Evolutionary conservation across 805 yeast species (phyloP).

Genomic region (Schizosaccharomyces japonicus): DNA sequence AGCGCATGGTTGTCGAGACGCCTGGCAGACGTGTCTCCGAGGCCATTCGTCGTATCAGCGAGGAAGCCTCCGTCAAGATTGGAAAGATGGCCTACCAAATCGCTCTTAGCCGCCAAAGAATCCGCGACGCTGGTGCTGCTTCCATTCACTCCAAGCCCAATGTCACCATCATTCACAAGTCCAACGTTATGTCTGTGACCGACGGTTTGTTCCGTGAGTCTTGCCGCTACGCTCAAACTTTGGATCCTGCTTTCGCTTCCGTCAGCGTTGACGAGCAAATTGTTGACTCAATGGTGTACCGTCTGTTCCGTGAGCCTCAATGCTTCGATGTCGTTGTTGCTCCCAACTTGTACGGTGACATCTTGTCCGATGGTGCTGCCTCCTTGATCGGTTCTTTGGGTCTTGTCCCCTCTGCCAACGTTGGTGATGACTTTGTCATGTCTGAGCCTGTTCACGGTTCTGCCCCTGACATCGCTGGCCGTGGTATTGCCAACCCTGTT

Average conservation of each 20-base stretch:
- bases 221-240: conserved; percentile 29
- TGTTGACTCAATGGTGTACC: conserved; percentile 96
- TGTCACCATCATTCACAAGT: conserved; percentile 85
- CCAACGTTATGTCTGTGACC: conserved; percentile 73
- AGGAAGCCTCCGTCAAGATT: conserved; percentile 61
- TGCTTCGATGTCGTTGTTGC: conserved; percentile 95
- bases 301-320: conserved; percentile 95
- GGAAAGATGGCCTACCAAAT: conserved; percentile 81
- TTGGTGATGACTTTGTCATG: conserved; percentile 83
- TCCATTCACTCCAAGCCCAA: conserved; percentile 32
- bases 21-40: conserved; percentile 72
- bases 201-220: conserved; percentile 95
- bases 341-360: conserved; percentile 94
- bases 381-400: conserved; percentile 94
- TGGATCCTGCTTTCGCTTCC: conserved; percentile 29
- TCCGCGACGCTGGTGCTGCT: conserved; percentile 29
- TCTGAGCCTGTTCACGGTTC: conserved; percentile 99
- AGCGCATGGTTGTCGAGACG: conserved; percentile 32
- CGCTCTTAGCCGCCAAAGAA: conserved; percentile 69
- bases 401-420: conserved; percentile 94
- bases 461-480: conserved; percentile 96
- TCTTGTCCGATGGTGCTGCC: conserved; percentile 92
- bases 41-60: conserved; percentile 90
- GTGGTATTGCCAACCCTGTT: conserved; percentile 71
- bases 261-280: conserved; percentile 77